Evolutionary conservation across 1,139 yeast genomes (phyloP).

Genomic region (Pichia sp.): DNA sequence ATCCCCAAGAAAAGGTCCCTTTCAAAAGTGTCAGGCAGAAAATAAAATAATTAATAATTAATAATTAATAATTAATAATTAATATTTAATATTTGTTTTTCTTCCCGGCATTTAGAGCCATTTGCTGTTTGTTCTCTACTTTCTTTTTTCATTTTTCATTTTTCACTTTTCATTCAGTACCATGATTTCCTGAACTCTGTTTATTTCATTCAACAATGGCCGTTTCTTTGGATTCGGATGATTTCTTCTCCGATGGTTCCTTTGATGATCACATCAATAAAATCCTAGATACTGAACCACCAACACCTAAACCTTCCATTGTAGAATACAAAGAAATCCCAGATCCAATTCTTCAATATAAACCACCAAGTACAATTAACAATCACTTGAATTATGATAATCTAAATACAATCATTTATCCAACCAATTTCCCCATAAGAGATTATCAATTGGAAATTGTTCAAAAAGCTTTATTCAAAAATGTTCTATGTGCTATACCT

Average conservation of each 20-base stretch:
- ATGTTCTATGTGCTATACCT: constrained; percentile 83
- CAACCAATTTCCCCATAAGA: constrained; percentile 75
- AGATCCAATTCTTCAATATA: constrained; percentile 33
- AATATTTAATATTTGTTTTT: too few relatives aligned
- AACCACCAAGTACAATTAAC: constrained; percentile 35
- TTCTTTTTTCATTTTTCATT: too few relatives aligned
- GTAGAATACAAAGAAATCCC: constrained; percentile 21
- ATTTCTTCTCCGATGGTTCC: not conserved
- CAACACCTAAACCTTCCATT: not conserved
- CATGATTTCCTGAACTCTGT: too few relatives aligned
- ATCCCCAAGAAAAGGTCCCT: not conserved
- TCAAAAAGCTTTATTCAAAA: constrained; percentile 61
- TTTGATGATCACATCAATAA: not conserved
- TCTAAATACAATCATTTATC: constrained; percentile 60
- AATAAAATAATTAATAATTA: too few relatives aligned
- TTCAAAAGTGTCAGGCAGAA: not conserved
- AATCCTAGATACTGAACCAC: not conserved
- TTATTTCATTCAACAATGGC: not conserved
- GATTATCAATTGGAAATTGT: constrained; percentile 87
- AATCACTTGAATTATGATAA: constrained; percentile 30
- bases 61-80: too few relatives aligned
- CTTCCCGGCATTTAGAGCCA: too few relatives aligned
- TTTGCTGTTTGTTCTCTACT: too few relatives aligned
- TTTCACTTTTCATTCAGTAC: too few relatives aligned
- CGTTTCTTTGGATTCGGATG: not conserved